These are phyloP conservation scores for Drosera capensis DNA, from an alignment of 148 eudicot genomes.

Conservation along the genomic window DNA sequence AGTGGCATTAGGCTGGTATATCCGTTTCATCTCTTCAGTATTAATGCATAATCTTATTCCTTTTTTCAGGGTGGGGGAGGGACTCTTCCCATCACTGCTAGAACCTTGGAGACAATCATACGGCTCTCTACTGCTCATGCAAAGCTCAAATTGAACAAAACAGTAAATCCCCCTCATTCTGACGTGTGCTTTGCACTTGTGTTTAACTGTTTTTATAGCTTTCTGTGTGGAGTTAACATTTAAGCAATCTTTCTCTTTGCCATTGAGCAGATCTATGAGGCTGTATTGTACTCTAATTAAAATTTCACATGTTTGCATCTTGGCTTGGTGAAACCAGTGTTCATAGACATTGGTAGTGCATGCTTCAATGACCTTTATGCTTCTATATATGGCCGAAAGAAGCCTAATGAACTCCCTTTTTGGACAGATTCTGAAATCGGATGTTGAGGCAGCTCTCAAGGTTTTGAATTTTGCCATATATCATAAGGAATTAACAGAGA, in stretches of 20 bases:
- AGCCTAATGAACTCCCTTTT: conserved; percentile 1
- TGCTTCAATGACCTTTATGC: neutral
- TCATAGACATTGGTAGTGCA: no score
- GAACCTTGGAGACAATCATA: conserved; percentile 94
- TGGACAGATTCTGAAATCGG: conserved; percentile 61
- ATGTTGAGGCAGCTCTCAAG: conserved; percentile 93
- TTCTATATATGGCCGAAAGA: neutral
- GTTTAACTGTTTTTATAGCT: no score
- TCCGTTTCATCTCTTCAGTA: neutral
- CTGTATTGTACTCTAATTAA: no score
- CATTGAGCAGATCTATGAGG: no score
- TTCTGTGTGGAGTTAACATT: no score
- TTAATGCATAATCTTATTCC: neutral
- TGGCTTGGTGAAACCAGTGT: no score
- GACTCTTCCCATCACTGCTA: conserved; percentile 96
- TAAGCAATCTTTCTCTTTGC: no score
- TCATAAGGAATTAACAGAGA: conserved; percentile 87
- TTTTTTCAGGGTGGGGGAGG: conserved; percentile 65
- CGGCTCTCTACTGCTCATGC: conserved; percentile 99
- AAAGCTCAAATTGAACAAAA: conserved; percentile 77
- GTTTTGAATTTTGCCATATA: conserved; percentile 94
- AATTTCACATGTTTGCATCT: no score
- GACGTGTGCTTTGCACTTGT: neutral
- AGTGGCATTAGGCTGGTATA: no score
- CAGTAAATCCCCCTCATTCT: conserved; percentile 24